Percentiles rank a stretch among this genome's conserved stretches.
Conservation (phyloP, 345 rosid species). For the Draba incana region DNA sequence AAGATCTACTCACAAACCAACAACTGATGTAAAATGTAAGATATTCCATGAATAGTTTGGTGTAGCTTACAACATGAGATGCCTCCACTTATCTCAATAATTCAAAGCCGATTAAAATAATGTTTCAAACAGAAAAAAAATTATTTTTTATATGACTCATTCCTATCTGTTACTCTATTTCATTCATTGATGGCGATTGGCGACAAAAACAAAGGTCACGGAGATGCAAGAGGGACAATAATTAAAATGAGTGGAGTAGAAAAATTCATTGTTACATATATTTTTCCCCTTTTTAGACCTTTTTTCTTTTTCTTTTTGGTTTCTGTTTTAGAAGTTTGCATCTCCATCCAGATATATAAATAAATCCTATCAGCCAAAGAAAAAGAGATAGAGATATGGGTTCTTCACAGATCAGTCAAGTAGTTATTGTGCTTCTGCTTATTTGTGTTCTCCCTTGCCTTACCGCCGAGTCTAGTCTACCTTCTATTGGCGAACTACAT, state of each 20-base stretch:
- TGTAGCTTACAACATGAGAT: slow-evolving; percentile 9
- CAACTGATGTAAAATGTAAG: too few species aligned
- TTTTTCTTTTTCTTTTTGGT: neutral
- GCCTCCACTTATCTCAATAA: slow-evolving; percentile 9
- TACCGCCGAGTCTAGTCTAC: neutral
- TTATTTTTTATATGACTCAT: neutral
- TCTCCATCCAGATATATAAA: neutral
- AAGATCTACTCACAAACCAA: too few species aligned
- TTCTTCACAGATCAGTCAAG: neutral
- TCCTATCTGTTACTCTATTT: neutral
- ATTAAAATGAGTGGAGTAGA: neutral
- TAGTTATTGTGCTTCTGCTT: neutral
- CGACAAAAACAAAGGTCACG: neutral
- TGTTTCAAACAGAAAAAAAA: too few species aligned
- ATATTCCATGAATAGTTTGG: neutral
- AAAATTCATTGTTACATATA: neutral
- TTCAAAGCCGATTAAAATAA: neutral
- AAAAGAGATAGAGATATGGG: neutral
- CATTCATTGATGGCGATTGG: neutral
- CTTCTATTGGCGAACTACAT: neutral
- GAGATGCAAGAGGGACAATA: neutral
- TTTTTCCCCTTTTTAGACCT: neutral
- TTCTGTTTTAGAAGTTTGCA: neutral
- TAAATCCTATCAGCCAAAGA: neutral
- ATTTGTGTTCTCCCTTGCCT: slow-evolving; percentile 7